Percentiles rank a stretch among this genome's conserved stretches.
Conservation (phyloP, 2,329 filamentous ascomycete species). For the Pyricularia sp. region DNA sequence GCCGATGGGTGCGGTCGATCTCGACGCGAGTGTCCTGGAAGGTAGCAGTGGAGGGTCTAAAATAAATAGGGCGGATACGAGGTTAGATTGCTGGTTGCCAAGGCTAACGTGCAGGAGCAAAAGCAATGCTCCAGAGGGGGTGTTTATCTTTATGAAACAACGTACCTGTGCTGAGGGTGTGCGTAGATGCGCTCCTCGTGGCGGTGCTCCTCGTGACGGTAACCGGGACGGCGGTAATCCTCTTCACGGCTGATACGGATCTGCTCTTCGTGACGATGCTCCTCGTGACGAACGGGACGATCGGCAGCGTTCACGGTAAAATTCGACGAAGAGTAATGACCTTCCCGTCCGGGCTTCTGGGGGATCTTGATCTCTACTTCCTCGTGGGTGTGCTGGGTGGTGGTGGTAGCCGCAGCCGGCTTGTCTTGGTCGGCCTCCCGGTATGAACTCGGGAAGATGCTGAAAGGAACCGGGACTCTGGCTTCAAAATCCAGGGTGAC, state of each 20-base stretch:
- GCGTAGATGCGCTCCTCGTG: slow-evolving; percentile 43
- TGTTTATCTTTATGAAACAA: neutral
- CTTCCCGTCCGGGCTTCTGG: slow-evolving; percentile 95
- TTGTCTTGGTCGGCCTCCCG: slow-evolving; percentile 26
- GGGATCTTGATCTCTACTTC: slow-evolving; percentile 77
- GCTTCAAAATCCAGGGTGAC: slow-evolving; percentile 99
- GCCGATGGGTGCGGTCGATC: slow-evolving; percentile 44
- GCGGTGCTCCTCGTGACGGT: slow-evolving; percentile 33
- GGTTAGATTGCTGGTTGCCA: neutral
- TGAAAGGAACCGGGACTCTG: slow-evolving; percentile 98
- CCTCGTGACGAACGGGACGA: slow-evolving; percentile 49
- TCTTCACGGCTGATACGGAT: slow-evolving; percentile 71
- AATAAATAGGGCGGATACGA: neutral
- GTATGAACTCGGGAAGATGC: slow-evolving; percentile 75
- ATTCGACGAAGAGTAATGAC: slow-evolving; percentile 73
- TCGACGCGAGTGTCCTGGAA: slow-evolving; percentile 51
- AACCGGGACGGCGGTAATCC: slow-evolving; percentile 62
- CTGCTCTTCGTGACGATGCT: slow-evolving; percentile 72
- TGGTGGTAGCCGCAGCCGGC: slow-evolving; percentile 27
- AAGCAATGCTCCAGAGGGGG: neutral
- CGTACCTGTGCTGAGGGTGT: neutral
- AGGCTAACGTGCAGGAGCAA: neutral
- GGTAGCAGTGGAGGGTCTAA: neutral
- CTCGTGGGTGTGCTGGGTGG: slow-evolving; percentile 56
- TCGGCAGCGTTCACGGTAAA: slow-evolving; percentile 49